Base-by-base conservation (phyloP, 2,329 filamentous ascomycete genomes). In the Arthrobotrys conoides region DNA sequence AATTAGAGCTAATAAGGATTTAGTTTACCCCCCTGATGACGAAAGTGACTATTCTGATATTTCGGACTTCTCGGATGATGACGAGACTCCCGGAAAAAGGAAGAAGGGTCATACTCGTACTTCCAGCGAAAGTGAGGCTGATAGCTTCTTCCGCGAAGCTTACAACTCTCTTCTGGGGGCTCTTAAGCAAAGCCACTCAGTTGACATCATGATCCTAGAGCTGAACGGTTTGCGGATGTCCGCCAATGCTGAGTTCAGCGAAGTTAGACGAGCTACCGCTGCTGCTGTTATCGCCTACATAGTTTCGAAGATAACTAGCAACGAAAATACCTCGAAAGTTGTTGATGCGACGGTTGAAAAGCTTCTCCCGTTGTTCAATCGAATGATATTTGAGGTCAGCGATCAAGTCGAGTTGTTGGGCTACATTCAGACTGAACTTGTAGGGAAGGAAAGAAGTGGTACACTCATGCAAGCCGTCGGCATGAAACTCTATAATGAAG, bases 141-240 rank as follows among this genome's bases (percentile, higher is more conserved):
- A 79, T 16, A 30, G 36, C 3, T 79, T 79, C 27, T 49, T 38
- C 30, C 41, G 76, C 48, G 82, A 82, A 44, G 81, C 81, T 1
- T 78, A 76, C 9, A 77, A 73, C 27, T 82, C 81, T 20, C 76
- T 82, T 9, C 66, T 81, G 14, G 78, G 76, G 46, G 80, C 81
- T 36, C 76, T 82, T 41, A 81, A 82, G 66, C 71, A 79, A 46
- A 76, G 80, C 24, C 81, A 82, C 38, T 81, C 82, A 0, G 80
- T 82, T 10, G 82, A 82, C 57, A 81, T 82, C 27, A 81, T 81
- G 53, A 80, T 81, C 5, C 89, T 98, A 38, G 96, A 99, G 84
- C 92, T 99, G 80, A 97, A 94, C 87, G 93, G 93, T 57, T 87
- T 98, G n/a, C 91, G 95, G 10, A 93, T 99, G 84, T 92, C 91